These are phyloP conservation scores for Dactylis glomerata DNA, from an alignment of 176 grass and related monocot genomes.

Conservation along the genomic window DNA sequence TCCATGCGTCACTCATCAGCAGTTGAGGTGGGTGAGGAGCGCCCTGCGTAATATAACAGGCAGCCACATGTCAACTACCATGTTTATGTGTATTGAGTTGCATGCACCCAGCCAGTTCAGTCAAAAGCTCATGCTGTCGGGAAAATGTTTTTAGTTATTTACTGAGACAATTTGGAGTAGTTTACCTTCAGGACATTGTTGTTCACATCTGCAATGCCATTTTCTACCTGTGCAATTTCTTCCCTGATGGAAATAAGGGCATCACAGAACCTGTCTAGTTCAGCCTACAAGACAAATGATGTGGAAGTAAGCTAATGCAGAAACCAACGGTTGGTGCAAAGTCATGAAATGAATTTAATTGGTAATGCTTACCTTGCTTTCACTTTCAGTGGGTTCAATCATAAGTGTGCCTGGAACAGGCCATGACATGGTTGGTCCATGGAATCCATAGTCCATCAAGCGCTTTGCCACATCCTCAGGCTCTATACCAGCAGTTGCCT, in stretches of 20 bases:
- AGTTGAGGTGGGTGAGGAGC: constrained; percentile 90
- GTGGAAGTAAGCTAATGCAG: constrained; percentile 22
- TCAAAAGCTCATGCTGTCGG: neutral
- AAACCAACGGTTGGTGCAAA: constrained; percentile 15
- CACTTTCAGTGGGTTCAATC: constrained; percentile 99
- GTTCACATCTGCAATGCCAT: constrained; percentile 69
- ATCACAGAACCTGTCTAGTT: constrained; percentile 98
- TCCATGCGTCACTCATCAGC: constrained; percentile 91
- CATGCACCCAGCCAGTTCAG: neutral
- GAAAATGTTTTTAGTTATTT: neutral
- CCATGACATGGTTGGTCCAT: constrained; percentile 98
- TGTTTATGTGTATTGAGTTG: neutral
- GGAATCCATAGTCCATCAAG: constrained; percentile 97
- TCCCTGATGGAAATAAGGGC: constrained; percentile 96
- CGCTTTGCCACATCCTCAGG: constrained; percentile 97
- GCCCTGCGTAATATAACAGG: constrained; percentile 48
- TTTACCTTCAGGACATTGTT: constrained; percentile 98
- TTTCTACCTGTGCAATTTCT: constrained; percentile 89
- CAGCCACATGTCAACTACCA: constrained; percentile 5
- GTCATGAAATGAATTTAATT: neutral
- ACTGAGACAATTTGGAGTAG: neutral
- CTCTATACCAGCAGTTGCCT: constrained; percentile 92
- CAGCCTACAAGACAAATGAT: constrained; percentile 58
- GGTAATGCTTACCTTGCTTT: constrained; percentile 74
- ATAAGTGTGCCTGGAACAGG: constrained; percentile 98